Evolutionary conservation across 805 yeast genomes (phyloP), one percentile per base, ranked within the genome.

Genomic region (Suhomyces sp.): DNA sequence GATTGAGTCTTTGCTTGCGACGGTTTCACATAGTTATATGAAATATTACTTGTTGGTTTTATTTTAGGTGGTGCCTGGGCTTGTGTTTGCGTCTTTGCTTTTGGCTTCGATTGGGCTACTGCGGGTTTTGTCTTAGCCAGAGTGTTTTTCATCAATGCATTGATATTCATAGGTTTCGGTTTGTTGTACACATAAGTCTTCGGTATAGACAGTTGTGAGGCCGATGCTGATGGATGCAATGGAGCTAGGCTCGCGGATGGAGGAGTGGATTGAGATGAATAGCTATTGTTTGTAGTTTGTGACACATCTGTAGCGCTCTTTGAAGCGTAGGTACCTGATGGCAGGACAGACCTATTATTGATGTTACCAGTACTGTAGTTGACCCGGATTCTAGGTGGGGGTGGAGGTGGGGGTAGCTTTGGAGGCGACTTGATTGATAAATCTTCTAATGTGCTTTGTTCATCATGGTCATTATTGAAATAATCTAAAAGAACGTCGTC

Each of bases 81-180:
- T n/a, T n/a, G n/a, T n/a, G 19, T 26, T 12, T 13, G 35, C 23
- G 6, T 20, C 27, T 4, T 18, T 19, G 9, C 32, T n/a, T 13
- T 38, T 22, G 32, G 34, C 30, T 18, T 34, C 16, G 14, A 17
- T 5, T 9, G 13, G 12, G 33, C 19, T n/a, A 11, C 8, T 5
- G 22, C 28, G 14, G 21, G 23, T 4, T 28, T 22, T 6, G 31
- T 10, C 25, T 17, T 30, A 14, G 17, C 23, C 15, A 6, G 28
- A 8, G 39, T 28, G 29, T 47, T 36, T 27, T 52, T 51, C 70
- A 67, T 65, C 25, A 65, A 40, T 15, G 54, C 52, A 25, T 51
- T 51, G 17, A 65, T 49, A 38, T 66, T 62, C 37, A 67, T 39
- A 1, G 72, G 72, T 39, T 61, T 56, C 3, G 73, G 72, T 42